Conservation (phyloP, 140 eudicot species). For the Oenanthe javanica region DNA sequence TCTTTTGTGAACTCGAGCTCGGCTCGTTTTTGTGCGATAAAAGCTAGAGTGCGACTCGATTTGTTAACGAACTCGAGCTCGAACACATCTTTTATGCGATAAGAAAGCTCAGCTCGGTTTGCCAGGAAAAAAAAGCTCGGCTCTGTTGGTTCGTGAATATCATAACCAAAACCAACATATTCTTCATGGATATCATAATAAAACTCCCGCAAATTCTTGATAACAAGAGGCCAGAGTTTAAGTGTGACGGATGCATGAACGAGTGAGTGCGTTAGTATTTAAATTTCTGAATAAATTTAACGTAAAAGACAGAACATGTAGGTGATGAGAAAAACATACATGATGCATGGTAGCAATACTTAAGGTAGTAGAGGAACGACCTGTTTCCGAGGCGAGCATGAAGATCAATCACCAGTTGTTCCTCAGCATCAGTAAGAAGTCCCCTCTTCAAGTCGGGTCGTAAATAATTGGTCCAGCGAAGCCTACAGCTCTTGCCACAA, state of each 20-base stretch:
- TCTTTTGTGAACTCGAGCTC: too few species aligned
- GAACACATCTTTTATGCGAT: too few species aligned
- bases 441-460: slow-evolving; percentile 97
- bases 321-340: not conserved
- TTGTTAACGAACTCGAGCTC: too few species aligned
- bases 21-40: too few species aligned
- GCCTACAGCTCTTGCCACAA: slow-evolving; percentile 94
- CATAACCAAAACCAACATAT: too few species aligned
- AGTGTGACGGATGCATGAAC: not conserved
- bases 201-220: not conserved
- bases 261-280: too few species aligned
- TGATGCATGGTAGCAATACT: not conserved
- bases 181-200: too few species aligned
- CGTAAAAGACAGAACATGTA: too few species aligned
- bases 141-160: too few species aligned
- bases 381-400: slow-evolving; percentile 97
- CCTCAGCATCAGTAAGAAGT: slow-evolving; percentile 80
- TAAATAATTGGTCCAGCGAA: slow-evolving; percentile 94
- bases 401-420: slow-evolving; percentile 81
- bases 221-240: not conserved
- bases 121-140: too few species aligned
- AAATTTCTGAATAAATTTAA: not conserved
- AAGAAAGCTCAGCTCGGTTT: too few species aligned
- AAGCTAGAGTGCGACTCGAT: too few species aligned
- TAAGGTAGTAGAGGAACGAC: slow-evolving; percentile 16